Percentiles rank a stretch among this genome's conserved stretches.
phyloP scores from a whole-genome alignment of 495 filamentous ascomycete genomes.

The Penicillium silybi region DNA sequence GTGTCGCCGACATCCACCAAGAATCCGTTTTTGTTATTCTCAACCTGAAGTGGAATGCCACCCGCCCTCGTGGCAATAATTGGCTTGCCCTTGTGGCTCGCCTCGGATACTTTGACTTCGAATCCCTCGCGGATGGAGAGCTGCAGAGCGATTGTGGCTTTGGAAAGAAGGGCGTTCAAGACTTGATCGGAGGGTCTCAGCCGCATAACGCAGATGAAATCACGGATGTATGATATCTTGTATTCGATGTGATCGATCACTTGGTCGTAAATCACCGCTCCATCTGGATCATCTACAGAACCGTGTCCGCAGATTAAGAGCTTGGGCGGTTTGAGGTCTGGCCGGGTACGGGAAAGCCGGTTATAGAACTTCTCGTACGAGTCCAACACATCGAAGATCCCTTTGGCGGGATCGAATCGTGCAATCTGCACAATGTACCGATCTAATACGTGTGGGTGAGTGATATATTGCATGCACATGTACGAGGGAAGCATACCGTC shows the following conservation, averaged over 20 bases:
- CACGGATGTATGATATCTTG: conserved; percentile 44
- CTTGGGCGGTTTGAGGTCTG: conserved; percentile 57
- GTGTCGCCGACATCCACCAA: conserved; percentile 71
- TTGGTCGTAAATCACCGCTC: conserved; percentile 65
- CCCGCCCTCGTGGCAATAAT: conserved; percentile 76
- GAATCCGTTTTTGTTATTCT: conserved; percentile 70
- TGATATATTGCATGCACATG: neutral
- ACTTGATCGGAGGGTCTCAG: conserved; percentile 76
- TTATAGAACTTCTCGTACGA: conserved; percentile 72
- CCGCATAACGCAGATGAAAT: conserved; percentile 70
- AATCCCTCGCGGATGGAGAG: conserved; percentile 83
- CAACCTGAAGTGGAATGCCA: conserved; percentile 79
- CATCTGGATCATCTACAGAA: conserved; percentile 84
- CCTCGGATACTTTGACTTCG: conserved; percentile 87
- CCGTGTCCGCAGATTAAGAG: conserved; percentile 76
- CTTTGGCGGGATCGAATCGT: conserved; percentile 84
- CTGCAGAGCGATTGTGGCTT: conserved; percentile 70
- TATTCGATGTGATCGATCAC: conserved; percentile 63
- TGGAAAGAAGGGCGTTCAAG: conserved; percentile 75
- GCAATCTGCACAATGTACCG: conserved; percentile 80
- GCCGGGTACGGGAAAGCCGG: conserved; percentile 44
- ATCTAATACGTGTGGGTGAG: conserved; percentile 27
- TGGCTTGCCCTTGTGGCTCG: conserved; percentile 78
- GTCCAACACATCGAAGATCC: conserved; percentile 74
- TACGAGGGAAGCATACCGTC: conserved; percentile 39